Percentiles rank a stretch among this genome's conserved stretches.
These are phyloP conservation scores for Selaginella tamariscina DNA, from an alignment of 75 land plant genomes.

Conservation along the genomic window DNA sequence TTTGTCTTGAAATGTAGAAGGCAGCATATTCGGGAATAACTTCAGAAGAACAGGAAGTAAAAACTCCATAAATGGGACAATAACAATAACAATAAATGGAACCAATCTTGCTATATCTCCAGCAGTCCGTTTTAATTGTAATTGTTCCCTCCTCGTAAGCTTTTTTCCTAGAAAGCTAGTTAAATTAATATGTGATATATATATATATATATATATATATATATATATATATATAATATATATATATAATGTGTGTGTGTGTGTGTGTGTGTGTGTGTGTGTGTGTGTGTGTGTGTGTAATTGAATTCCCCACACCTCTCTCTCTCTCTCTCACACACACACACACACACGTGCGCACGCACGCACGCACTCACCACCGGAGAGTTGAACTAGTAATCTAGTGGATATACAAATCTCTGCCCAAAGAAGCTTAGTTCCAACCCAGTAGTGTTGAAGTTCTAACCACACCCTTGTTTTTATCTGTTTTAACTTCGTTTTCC, in stretches of 20 bases:
- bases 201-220: no score
- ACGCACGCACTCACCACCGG: no score
- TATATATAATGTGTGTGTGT: no score
- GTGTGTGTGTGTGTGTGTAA: no score
- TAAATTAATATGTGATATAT: no score
- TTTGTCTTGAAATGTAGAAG: not conserved
- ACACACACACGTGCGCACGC: no score
- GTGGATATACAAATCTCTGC: slow-evolving; percentile 77
- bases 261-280: no score
- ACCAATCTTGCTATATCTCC: slow-evolving; percentile 93
- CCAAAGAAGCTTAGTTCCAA: slow-evolving; percentile 87
- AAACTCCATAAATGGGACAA: not conserved
- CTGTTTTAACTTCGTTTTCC: slow-evolving; percentile 61
- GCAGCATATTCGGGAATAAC: not conserved
- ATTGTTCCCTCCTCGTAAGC: slow-evolving; percentile 78
- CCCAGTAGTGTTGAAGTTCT: slow-evolving; percentile 81
- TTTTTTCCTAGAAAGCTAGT: no score
- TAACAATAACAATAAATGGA: slow-evolving; percentile 21
- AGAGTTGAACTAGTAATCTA: slow-evolving; percentile 72
- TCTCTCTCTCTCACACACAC: no score
- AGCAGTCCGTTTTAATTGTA: slow-evolving; percentile 85
- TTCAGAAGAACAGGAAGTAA: not conserved
- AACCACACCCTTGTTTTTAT: slow-evolving; percentile 61
- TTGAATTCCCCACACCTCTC: no score
- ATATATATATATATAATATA: no score